These are phyloP conservation scores for Candida ulmi DNA, from an alignment of 805 yeast genomes.

Conservation along the genomic window DNA sequence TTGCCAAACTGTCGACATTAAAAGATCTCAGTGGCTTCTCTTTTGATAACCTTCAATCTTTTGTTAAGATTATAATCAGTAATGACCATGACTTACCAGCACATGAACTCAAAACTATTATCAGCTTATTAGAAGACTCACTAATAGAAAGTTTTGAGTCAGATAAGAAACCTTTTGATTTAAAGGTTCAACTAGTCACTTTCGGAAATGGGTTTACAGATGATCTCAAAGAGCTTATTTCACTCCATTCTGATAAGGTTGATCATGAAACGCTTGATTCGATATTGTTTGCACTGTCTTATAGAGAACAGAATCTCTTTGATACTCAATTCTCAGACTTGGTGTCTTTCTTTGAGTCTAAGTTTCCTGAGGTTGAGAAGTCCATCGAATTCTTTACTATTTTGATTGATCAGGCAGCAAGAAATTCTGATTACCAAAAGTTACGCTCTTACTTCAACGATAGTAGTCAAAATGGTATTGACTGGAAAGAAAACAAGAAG, in stretches of 20 bases:
- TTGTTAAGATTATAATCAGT: too few species aligned
- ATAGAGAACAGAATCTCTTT: background rate
- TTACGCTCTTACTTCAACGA: conserved; percentile 23
- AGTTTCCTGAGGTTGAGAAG: background rate
- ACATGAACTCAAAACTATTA: too few species aligned
- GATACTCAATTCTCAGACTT: background rate
- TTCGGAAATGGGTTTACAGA: too few species aligned
- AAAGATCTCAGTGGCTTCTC: too few species aligned
- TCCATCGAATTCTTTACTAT: background rate
- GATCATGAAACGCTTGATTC: background rate
- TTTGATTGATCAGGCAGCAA: background rate
- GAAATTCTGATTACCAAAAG: background rate
- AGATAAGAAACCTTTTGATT: too few species aligned
- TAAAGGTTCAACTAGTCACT: too few species aligned
- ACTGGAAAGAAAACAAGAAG: conserved; percentile 31
- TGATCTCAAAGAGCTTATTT: too few species aligned
- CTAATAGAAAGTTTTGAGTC: too few species aligned
- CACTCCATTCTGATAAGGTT: background rate
- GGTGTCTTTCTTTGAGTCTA: background rate
- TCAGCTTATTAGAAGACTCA: too few species aligned
- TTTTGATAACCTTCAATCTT: too few species aligned
- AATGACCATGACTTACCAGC: too few species aligned
- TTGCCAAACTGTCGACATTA: too few species aligned
- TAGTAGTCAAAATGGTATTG: conserved; percentile 32
- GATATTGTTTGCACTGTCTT: background rate